Percentiles rank a stretch among this genome's conserved stretches.
phyloP scores from a whole-genome alignment of 2,329 filamentous ascomycete species.

The Alternaria arborescens region DNA sequence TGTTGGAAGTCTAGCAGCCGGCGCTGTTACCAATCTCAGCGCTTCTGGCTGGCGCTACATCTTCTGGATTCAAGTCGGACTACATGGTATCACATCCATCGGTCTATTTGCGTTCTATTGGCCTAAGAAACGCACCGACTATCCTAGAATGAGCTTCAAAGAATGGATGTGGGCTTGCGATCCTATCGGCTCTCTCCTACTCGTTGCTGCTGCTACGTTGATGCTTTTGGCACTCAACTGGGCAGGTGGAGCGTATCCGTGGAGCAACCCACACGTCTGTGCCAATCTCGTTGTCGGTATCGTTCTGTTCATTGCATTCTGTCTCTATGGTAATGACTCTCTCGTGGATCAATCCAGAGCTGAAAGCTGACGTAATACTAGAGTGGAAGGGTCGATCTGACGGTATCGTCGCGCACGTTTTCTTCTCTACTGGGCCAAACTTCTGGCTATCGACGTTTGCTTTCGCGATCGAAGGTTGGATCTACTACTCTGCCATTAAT shows the following conservation, averaged over 20 bases:
- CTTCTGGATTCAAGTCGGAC: constrained; percentile 67
- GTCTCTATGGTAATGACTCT: constrained; percentile 35
- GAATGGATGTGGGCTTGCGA: constrained; percentile 43
- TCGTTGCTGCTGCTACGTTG: constrained; percentile 37
- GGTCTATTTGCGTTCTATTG: constrained; percentile 56
- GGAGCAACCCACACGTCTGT: constrained; percentile 37
- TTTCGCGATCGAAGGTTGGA: constrained; percentile 67
- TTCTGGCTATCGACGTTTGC: constrained; percentile 65
- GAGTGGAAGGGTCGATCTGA: constrained; percentile 65
- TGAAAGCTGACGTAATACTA: constrained; percentile 29
- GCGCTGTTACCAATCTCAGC: constrained; percentile 60
- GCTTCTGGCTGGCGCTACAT: constrained; percentile 63
- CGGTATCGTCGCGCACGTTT: constrained; percentile 65
- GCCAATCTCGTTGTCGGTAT: constrained; percentile 36
- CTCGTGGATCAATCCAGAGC: accelerated
- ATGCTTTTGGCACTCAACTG: constrained; percentile 43
- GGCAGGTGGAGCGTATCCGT: constrained; percentile 40
- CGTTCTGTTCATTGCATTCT: constrained; percentile 36
- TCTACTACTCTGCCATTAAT: constrained; percentile 56
- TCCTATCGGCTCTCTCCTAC: constrained; percentile 38
- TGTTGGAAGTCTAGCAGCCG: constrained; percentile 60
- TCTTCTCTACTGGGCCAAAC: constrained; percentile 63
- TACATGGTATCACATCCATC: constrained; percentile 59
- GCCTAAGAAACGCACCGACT: constrained; percentile 42
- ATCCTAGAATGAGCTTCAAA: constrained; percentile 35